A percentile compares a stretch with the other conserved stretches of the same genome.
phyloP scores from a whole-genome alignment of 352 stramenopile species.

The Globisporangium irregulare region DNA sequence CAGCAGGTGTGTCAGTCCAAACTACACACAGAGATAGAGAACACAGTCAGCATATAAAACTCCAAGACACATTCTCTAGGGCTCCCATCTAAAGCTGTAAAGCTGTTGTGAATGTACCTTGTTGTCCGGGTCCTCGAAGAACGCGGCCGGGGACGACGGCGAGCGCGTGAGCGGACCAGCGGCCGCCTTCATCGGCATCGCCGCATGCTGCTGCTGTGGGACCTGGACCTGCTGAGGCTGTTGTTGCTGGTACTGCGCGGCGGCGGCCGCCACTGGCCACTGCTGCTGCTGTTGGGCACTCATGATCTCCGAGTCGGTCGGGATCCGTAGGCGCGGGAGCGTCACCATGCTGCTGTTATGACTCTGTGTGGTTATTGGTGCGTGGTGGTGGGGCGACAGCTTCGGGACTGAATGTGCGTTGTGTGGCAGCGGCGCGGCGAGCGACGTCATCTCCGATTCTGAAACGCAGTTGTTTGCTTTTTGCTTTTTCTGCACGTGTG shows the following conservation, averaged over 20 bases:
- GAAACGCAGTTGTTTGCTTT: background rate
- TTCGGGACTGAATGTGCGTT: background rate
- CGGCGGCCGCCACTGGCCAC: background rate
- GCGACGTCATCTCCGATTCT: background rate
- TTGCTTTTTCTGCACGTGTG: background rate
- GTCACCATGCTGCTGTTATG: constrained; percentile 7
- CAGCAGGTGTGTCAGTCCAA: constrained; percentile 53
- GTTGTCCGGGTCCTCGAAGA: constrained; percentile 36
- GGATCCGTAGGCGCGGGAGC: constrained; percentile 19
- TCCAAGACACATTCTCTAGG: background rate
- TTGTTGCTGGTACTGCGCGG: constrained; percentile 2
- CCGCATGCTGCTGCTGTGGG: constrained; percentile 12
- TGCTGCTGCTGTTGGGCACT: constrained; percentile 5
- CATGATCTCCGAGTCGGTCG: constrained; percentile 18
- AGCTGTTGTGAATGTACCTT: constrained; percentile 17
- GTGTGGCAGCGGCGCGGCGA: background rate
- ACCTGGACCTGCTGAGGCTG: background rate
- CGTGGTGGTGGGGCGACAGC: background rate
- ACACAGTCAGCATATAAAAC: constrained; percentile 13
- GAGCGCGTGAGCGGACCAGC: constrained; percentile 27
- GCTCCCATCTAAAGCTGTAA: background rate
- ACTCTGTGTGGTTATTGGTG: background rate
- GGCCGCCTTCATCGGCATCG: background rate
- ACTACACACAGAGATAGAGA: constrained; percentile 28
- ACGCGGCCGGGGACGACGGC: constrained; percentile 41